Evolutionary conservation across 148 eudicot species (phyloP), one percentile per base, ranked within the genome.

Genomic region (Heliamphora exappendiculata): DNA sequence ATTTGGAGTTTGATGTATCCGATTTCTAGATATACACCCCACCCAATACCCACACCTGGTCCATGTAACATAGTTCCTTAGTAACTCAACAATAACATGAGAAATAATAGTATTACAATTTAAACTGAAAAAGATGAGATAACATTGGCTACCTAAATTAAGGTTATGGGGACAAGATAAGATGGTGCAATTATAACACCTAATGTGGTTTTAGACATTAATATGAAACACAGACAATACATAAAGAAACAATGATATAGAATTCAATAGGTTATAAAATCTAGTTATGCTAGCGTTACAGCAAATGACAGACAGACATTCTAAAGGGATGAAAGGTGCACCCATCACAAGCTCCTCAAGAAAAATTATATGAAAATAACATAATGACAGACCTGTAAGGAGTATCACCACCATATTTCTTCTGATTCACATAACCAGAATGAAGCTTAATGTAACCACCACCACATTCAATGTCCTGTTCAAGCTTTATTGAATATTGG

Each of bases 391-490:
- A 93, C 98, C 93, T 93, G 88, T 93, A 93, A 8, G 98, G 98
- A 47, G 98, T 93, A 79, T 93, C 98, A 47, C 96, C 98, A 0
- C 98, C 98, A 83, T 86, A 93, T 76, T 93, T 93, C 87, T 93
- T 93, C 79, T 93, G 98, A 78, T 93, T 91, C 14, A 93, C 98
- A 75, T 85, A 91, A 68, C 96, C 96, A 72, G 93, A 91, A 59
- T 84, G 91, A 80, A 93, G 96, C 84, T 93, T 93, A 33, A 93
- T 79, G 83, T 93, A 93, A 72, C 94, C 98, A 39, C 98, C 98
- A 7, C 98, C 98, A 82, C 98, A 93, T 84, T 93, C 98, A 50
- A 93, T 91, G 77, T 91, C 96, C 81, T 93, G 98, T 78, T 93
- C 98, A 36, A 91, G 75, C 80, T 85, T 93, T 65, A 93, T 80